phyloP scores from a whole-genome alignment of 1,284 basidiomycete species.

The Taiwanofungus camphoratus region DNA sequence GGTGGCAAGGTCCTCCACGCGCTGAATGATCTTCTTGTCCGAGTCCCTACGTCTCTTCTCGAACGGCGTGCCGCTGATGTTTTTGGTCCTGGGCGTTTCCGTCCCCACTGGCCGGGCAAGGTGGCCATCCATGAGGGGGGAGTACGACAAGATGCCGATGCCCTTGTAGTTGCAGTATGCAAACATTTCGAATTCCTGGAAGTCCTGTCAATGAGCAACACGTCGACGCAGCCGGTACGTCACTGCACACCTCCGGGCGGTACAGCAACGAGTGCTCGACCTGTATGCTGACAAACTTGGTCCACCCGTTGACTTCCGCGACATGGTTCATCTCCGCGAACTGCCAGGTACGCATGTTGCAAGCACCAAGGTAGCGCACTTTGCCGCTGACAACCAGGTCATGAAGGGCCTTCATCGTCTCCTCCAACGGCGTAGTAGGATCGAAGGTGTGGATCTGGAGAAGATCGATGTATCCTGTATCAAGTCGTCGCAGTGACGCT shows the following conservation, averaged over 20 bases:
- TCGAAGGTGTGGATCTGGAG: conserved; percentile 48
- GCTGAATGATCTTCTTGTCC: conserved; percentile 32
- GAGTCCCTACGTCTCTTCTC: conserved; percentile 25
- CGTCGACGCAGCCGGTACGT: neutral
- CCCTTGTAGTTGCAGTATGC: conserved; percentile 41
- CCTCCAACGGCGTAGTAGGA: conserved; percentile 44
- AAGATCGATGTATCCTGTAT: conserved; percentile 42
- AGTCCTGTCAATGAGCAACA: neutral
- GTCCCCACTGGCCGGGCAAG: conserved; percentile 34
- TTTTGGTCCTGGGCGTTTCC: conserved; percentile 21
- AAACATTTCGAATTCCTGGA: conserved; percentile 42
- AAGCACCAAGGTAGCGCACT: conserved; percentile 32
- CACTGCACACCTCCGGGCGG: conserved; percentile 12
- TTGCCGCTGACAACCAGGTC: conserved; percentile 29
- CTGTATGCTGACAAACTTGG: conserved; percentile 36
- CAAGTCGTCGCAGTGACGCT: conserved; percentile 36
- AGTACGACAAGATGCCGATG: conserved; percentile 40
- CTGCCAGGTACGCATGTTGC: conserved; percentile 27
- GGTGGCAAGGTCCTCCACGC: conserved; percentile 36
- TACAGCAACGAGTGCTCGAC: conserved; percentile 38
- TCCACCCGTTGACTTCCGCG: conserved; percentile 32
- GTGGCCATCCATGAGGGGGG: conserved; percentile 32
- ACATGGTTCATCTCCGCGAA: conserved; percentile 36
- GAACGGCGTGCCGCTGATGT: conserved; percentile 23
- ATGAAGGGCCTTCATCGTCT: conserved; percentile 31